A percentile compares a stretch with the other conserved stretches of the same genome.
Conservation (phyloP, 352 stramenopile genomes). For the Phytophthora uliginosa region DNA sequence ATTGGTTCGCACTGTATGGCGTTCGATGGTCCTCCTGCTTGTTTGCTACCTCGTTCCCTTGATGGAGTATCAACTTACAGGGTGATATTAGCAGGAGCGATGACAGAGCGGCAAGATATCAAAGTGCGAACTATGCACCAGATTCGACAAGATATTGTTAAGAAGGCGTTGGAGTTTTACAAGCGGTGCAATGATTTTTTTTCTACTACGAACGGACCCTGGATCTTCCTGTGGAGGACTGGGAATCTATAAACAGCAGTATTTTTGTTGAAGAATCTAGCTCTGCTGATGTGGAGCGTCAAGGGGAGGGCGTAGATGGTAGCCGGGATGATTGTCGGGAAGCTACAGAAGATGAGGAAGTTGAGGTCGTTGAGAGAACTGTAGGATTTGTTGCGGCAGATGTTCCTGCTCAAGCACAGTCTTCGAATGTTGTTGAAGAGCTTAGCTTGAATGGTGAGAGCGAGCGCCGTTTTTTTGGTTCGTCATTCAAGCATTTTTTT, state of each 20-base stretch:
- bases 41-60: neutral
- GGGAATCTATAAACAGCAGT: neutral
- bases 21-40: neutral
- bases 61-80: neutral
- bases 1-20: neutral
- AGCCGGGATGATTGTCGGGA: neutral
- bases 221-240: neutral
- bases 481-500: neutral
- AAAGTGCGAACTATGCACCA: neutral
- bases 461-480: neutral
- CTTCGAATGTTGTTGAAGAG: neutral
- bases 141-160: neutral
- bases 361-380: neutral
- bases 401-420: neutral
- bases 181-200: neutral
- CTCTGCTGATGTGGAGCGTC: neutral
- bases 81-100: neutral
- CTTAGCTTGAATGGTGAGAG: neutral
- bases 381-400: neutral
- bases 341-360: neutral
- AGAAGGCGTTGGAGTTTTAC: neutral
- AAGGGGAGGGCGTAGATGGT: neutral
- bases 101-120: neutral
- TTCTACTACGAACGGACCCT: neutral
- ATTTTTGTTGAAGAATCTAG: neutral